Conservation (phyloP, 106 monocot genomes). For the Amphibolis antarctica region DNA sequence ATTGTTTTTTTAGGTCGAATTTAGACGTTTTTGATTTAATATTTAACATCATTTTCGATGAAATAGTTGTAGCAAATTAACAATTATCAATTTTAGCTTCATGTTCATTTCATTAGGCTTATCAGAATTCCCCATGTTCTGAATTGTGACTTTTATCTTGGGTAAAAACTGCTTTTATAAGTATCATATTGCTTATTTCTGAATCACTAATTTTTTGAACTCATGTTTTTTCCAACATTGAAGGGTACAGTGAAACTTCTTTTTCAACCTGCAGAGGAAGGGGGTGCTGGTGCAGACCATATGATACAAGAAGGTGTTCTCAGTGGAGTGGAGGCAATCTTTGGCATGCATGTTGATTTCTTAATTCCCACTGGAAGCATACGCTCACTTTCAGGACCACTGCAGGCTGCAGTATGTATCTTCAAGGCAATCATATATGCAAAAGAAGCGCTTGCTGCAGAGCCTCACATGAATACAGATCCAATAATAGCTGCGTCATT, state of each 20-base stretch:
- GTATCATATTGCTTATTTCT: too few relatives aligned
- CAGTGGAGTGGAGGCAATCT: slow-evolving; percentile 25
- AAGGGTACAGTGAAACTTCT: slow-evolving; percentile 75
- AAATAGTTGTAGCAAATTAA: too few relatives aligned
- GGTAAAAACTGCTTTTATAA: too few relatives aligned
- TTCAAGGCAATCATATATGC: slow-evolving; percentile 48
- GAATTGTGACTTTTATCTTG: too few relatives aligned
- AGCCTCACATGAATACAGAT: slow-evolving; percentile 22
- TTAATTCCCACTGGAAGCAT: slow-evolving; percentile 42
- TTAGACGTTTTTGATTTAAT: not conserved
- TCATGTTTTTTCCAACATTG: not conserved
- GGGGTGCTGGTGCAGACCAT: slow-evolving; percentile 69
- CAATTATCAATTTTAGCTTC: too few relatives aligned
- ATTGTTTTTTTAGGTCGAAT: not conserved
- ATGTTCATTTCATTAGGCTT: too few relatives aligned
- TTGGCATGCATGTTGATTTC: slow-evolving; percentile 14
- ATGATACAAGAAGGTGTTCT: slow-evolving; percentile 83
- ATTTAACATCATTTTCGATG: too few relatives aligned
- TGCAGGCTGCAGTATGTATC: slow-evolving; percentile 56
- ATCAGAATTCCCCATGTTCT: too few relatives aligned
- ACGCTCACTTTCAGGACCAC: slow-evolving; percentile 40
- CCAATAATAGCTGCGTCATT: slow-evolving; percentile 62
- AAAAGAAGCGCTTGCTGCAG: slow-evolving; percentile 7
- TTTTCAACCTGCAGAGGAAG: slow-evolving; percentile 90
- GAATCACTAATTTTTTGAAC: too few relatives aligned